Conservation (phyloP, 2,329 filamentous ascomycete genomes). For the Lasiodiplodia hormozganensis region DNA sequence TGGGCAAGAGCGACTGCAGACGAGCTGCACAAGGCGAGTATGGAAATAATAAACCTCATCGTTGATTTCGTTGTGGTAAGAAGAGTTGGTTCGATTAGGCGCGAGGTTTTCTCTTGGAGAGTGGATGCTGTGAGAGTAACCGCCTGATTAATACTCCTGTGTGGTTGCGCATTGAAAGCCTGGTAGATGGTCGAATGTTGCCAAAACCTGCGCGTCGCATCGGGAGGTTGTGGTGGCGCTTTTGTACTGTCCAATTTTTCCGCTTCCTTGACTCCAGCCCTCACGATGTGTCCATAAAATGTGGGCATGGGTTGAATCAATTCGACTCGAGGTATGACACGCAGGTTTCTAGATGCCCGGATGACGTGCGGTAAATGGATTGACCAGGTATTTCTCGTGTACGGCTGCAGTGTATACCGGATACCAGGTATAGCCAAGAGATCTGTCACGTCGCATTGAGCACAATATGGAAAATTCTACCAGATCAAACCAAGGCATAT, state of each 20-base stretch:
- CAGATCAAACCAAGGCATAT: neutral
- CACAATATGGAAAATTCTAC: neutral
- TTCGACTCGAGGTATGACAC: neutral
- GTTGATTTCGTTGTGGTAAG: neutral
- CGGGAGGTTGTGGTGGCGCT: neutral
- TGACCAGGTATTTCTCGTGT: neutral
- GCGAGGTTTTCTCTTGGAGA: neutral
- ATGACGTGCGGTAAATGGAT: neutral
- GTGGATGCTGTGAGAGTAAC: neutral
- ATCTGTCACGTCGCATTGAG: neutral
- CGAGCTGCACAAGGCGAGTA: neutral
- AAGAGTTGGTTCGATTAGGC: too few species aligned
- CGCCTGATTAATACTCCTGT: neutral
- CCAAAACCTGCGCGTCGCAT: neutral
- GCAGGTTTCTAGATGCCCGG: neutral
- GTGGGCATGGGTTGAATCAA: neutral
- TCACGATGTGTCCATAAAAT: neutral
- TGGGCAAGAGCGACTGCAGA: neutral
- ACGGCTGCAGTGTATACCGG: neutral
- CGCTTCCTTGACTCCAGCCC: neutral
- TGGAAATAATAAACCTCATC: neutral
- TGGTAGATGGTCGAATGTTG: neutral
- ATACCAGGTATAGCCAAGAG: neutral
- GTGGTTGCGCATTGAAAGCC: neutral
- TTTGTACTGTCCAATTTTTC: neutral